Percentiles rank a stretch among this genome's conserved stretches.
These are phyloP conservation scores for Medicago ruthenica DNA, from an alignment of 306 rosid species.

Conservation along the genomic window DNA sequence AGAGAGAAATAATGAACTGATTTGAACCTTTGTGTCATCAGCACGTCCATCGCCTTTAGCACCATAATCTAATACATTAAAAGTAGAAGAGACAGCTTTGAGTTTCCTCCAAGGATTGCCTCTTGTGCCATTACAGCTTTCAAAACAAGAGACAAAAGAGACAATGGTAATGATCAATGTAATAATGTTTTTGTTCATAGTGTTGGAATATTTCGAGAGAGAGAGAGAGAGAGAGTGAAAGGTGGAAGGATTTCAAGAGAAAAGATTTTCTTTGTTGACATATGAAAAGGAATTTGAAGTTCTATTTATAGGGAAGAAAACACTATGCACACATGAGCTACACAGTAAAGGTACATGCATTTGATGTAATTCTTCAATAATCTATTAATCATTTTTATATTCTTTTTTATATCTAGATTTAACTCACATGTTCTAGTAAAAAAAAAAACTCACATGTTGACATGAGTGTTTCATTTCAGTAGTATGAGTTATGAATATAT, in stretches of 20 bases:
- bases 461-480: constrained; percentile 6
- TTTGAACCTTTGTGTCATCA: constrained; percentile 76
- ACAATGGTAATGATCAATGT: constrained; percentile 46
- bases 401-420: not conserved
- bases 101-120: constrained; percentile 51
- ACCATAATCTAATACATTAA: constrained; percentile 68
- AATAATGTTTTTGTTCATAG: constrained; percentile 38
- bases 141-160: constrained; percentile 38
- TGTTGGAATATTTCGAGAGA: constrained; percentile 43
- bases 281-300: not conserved
- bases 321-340: constrained; percentile 62
- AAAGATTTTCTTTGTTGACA: constrained; percentile 19
- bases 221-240: not conserved
- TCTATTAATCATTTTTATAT: not conserved
- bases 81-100: constrained; percentile 49
- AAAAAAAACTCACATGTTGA: constrained; percentile 2
- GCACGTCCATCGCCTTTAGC: constrained; percentile 83
- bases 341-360: constrained; percentile 41
- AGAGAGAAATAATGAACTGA: not conserved
- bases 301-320: constrained; percentile 46
- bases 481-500: not conserved
- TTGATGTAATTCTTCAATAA: not conserved
- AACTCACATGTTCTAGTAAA: not conserved
- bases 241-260: constrained; percentile 11
- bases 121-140: constrained; percentile 52